These are phyloP conservation scores for Dispira parvispora DNA, from an alignment of 192 early-diverging fungal genomes.

Conservation along the genomic window DNA sequence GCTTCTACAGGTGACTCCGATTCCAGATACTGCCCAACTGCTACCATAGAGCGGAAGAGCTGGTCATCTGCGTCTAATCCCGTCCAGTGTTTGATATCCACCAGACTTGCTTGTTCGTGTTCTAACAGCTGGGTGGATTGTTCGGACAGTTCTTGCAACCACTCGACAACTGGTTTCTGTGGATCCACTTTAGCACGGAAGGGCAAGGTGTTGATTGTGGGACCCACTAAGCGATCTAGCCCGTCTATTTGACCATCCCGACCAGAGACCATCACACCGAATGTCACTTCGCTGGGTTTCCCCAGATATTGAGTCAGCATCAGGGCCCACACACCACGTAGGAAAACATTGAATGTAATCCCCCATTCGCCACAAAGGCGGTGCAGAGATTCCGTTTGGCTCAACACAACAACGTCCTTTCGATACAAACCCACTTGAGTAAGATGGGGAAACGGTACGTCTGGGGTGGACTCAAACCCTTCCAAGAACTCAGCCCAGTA, in stretches of 20 bases:
- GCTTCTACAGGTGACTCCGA: too few species aligned
- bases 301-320: not conserved
- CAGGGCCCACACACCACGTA: constrained; percentile 8
- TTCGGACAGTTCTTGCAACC: not conserved
- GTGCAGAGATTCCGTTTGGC: not conserved
- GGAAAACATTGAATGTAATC: not conserved
- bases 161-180: not conserved
- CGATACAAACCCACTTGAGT: not conserved
- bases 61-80: not conserved
- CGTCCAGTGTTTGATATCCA: constrained; percentile 7
- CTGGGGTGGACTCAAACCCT: not conserved
- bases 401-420: not conserved
- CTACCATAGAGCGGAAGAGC: not conserved
- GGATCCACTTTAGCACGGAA: not conserved
- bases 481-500: not conserved
- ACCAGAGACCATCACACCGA: constrained; percentile 9
- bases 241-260: not conserved
- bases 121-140: not conserved
- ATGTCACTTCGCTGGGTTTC: constrained; percentile 1
- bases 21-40: too few species aligned
- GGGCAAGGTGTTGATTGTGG: constrained; percentile 6
- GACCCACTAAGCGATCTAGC: constrained; percentile 5
- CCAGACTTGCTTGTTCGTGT: not conserved
- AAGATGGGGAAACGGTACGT: not conserved
- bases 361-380: not conserved